Percentiles rank a stretch among this genome's conserved stretches.
These are phyloP conservation scores for Sphenostylis stenocarpa DNA, from an alignment of 306 rosid genomes.

Conservation along the genomic window DNA sequence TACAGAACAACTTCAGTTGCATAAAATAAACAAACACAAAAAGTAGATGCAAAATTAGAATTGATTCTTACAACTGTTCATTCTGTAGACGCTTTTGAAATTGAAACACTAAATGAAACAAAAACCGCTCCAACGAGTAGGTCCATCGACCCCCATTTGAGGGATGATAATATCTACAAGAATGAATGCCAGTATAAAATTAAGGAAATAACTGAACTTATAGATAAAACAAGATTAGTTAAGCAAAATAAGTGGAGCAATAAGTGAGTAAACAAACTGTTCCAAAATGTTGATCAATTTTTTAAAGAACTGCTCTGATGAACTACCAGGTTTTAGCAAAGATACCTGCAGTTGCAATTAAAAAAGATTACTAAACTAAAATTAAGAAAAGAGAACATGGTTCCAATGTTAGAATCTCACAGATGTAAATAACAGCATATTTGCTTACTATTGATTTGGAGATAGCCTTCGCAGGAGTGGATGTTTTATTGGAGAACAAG, in stretches of 20 bases:
- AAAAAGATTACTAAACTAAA: slow-evolving; percentile 25
- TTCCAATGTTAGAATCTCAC: slow-evolving; percentile 16
- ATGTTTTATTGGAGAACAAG: slow-evolving; percentile 85
- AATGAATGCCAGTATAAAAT: slow-evolving; percentile 23
- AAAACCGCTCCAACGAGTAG: slow-evolving; percentile 76
- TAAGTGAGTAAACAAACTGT: slow-evolving; percentile 80
- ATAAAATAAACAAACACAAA: slow-evolving; percentile 23
- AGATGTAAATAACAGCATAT: slow-evolving; percentile 22
- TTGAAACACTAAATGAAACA: slow-evolving; percentile 79
- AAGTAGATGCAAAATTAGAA: slow-evolving; percentile 24
- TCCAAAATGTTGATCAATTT: slow-evolving; percentile 96
- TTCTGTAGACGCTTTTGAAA: slow-evolving; percentile 87
- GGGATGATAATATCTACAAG: slow-evolving; percentile 91
- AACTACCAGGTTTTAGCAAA: slow-evolving; percentile 81
- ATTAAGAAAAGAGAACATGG: slow-evolving; percentile 25
- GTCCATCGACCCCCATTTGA: slow-evolving; percentile 99
- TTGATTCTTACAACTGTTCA: slow-evolving; percentile 74
- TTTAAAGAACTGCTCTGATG: slow-evolving; percentile 71
- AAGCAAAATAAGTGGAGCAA: slow-evolving; percentile 28
- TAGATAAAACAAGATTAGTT: slow-evolving; percentile 7
- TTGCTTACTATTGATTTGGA: slow-evolving; percentile 88
- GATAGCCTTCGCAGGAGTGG: slow-evolving; percentile 87
- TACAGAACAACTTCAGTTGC: slow-evolving; percentile 46
- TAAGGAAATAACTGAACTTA: slow-evolving; percentile 19
- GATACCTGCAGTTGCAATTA: slow-evolving; percentile 68